Conservation (phyloP, 2,329 filamentous ascomycete species). For the Aspergillus sp. region DNA sequence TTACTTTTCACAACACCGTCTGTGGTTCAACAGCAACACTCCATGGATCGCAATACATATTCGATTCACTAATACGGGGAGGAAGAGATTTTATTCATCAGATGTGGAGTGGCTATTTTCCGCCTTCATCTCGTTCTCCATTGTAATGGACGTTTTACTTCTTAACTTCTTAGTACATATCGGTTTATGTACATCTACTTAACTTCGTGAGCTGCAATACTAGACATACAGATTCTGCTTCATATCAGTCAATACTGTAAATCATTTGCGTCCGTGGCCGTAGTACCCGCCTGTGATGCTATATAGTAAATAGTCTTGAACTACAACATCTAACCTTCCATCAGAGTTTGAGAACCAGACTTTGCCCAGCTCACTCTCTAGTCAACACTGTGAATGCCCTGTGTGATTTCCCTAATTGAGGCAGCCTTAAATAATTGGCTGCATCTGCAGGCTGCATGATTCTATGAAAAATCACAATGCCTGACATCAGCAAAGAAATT, state of each 20-base stretch:
- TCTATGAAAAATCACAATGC: background rate
- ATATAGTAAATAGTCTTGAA: too few relatives aligned
- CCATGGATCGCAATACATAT: background rate
- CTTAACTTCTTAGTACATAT: conserved; percentile 22
- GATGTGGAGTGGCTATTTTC: background rate
- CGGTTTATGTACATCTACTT: conserved; percentile 31
- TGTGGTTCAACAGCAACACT: background rate
- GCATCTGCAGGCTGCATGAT: conserved; percentile 9
- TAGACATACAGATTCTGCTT: background rate
- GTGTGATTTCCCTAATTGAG: background rate
- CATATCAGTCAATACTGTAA: background rate
- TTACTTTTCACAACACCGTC: conserved; percentile 3
- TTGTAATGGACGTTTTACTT: background rate
- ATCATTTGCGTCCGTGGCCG: background rate
- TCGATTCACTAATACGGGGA: background rate
- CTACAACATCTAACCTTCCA: too few relatives aligned
- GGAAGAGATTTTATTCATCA: background rate
- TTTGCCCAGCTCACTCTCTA: too few relatives aligned
- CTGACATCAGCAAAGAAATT: conserved; percentile 11
- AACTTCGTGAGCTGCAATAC: conserved; percentile 9
- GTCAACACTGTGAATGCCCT: background rate
- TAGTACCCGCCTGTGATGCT: too few relatives aligned
- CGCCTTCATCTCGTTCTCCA: background rate
- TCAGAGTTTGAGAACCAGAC: background rate
- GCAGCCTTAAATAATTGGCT: background rate